Evolutionary conservation across 352 stramenopile genomes (phyloP).

Genomic region (Phytophthora sansomeana): DNA sequence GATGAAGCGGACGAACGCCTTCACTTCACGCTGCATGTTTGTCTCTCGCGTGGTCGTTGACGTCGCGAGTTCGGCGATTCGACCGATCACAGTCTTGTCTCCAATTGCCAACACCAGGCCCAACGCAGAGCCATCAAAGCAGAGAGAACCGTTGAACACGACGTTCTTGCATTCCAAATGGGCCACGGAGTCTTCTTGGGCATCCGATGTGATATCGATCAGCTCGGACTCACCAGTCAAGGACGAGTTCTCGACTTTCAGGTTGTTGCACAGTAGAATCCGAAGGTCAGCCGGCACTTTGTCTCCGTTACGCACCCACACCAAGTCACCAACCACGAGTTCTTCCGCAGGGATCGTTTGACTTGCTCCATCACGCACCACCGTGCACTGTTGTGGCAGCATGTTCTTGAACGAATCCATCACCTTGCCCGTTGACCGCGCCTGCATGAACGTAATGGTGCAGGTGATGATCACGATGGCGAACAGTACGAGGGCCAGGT

Average conservation of each 20-base stretch:
- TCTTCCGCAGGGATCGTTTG: slow-evolving; percentile 53
- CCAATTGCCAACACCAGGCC: slow-evolving; percentile 55
- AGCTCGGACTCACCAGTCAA: slow-evolving; percentile 67
- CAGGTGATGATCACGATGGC: slow-evolving; percentile 49
- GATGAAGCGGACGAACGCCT: slow-evolving; percentile 58
- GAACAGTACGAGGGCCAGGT: slow-evolving; percentile 53
- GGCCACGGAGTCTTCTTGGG: slow-evolving; percentile 31
- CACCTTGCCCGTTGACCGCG: slow-evolving; percentile 46
- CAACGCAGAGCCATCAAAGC: slow-evolving; percentile 51
- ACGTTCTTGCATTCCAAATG: slow-evolving; percentile 59
- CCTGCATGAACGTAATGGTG: slow-evolving; percentile 52
- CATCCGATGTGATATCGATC: slow-evolving; percentile 38
- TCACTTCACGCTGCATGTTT: slow-evolving; percentile 57
- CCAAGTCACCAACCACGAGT: slow-evolving; percentile 58
- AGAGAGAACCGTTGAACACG: slow-evolving; percentile 56
- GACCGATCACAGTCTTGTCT: slow-evolving; percentile 62
- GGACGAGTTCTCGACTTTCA: slow-evolving; percentile 77
- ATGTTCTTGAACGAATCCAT: slow-evolving; percentile 68
- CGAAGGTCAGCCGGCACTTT: slow-evolving; percentile 61
- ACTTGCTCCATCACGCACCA: slow-evolving; percentile 54
- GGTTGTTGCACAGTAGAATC: slow-evolving; percentile 52
- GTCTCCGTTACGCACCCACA: slow-evolving; percentile 61
- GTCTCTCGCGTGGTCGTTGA: slow-evolving; percentile 42
- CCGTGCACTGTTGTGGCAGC: slow-evolving; percentile 48
- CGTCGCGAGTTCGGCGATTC: slow-evolving; percentile 55